Conservation (phyloP, 2,329 filamentous ascomycete species). For the Xylaria sp. region DNA sequence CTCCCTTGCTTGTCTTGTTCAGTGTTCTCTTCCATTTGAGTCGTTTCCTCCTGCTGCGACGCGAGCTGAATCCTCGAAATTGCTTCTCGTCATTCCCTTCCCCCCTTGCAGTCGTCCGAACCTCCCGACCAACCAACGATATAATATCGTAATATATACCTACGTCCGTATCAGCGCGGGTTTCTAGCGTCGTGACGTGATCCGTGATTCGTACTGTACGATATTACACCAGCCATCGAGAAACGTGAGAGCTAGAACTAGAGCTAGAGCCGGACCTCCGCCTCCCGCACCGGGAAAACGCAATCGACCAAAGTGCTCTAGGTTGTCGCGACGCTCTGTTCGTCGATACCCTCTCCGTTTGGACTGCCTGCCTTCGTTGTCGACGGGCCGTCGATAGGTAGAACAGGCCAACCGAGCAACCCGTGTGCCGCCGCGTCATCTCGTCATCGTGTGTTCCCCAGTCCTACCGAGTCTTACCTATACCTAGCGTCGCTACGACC, state of each 20-base stretch:
- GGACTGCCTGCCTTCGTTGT: not conserved
- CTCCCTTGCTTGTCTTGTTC: not conserved
- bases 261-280: not conserved
- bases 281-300: not conserved
- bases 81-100: constrained; percentile 13
- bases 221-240: not conserved
- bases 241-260: not conserved
- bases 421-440: not conserved
- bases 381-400: not conserved
- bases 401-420: constrained; percentile 5
- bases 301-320: not conserved
- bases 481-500: not conserved
- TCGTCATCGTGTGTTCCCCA: not conserved
- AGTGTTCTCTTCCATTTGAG: not conserved
- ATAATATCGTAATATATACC: constrained; percentile 7
- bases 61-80: not conserved
- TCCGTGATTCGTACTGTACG: not conserved
- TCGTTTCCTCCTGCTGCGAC: constrained; percentile 2
- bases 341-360: not conserved
- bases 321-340: not conserved
- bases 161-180: not conserved
- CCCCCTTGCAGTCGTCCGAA: not conserved
- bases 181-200: constrained; percentile 4
- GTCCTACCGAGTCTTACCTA: not conserved
- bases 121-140: constrained; percentile 5